Evolutionary conservation across 805 yeast genomes (phyloP).

Genomic region (Candida insectorum): DNA sequence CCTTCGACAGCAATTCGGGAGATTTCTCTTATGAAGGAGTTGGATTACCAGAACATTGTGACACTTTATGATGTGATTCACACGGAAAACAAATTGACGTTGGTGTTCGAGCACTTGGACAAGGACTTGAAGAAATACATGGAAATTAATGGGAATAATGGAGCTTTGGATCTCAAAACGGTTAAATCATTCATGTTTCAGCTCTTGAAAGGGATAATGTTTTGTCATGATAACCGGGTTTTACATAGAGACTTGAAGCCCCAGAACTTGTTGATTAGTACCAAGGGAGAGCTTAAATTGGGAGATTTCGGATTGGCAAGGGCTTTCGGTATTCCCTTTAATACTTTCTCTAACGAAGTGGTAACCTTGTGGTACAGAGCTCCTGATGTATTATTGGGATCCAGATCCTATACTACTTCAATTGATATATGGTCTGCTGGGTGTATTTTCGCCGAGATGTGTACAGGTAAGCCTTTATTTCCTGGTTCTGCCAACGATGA

Average conservation of each 20-base stretch:
- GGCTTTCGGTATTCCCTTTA: slow-evolving; percentile 97
- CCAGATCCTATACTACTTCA: slow-evolving; percentile 92
- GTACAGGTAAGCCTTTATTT: slow-evolving; percentile 94
- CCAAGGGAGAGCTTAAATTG: slow-evolving; percentile 85
- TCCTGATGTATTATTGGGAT: slow-evolving; percentile 93
- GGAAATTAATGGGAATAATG: slow-evolving; percentile 78
- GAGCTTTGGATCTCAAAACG: slow-evolving; percentile 68
- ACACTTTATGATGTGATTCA: slow-evolving; percentile 93
- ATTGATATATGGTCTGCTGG: slow-evolving; percentile 99
- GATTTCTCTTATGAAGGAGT: slow-evolving; percentile 90
- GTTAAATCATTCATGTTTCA: slow-evolving; percentile 95
- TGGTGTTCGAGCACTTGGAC: slow-evolving; percentile 93
- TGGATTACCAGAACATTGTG: slow-evolving; percentile 89
- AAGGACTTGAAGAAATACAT: slow-evolving; percentile 90
- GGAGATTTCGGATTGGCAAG: slow-evolving; percentile 98
- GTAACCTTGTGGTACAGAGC: slow-evolving; percentile 98
- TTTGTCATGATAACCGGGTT: slow-evolving; percentile 83
- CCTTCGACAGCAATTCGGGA: slow-evolving; percentile 98
- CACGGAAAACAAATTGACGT: slow-evolving; percentile 90
- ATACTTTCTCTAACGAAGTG: slow-evolving; percentile 95
- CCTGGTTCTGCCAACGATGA: slow-evolving; percentile 97
- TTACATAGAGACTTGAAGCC: slow-evolving; percentile 89
- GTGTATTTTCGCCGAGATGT: slow-evolving; percentile 97
- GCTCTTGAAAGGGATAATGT: slow-evolving; percentile 81
- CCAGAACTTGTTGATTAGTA: slow-evolving; percentile 84